phyloP scores from a whole-genome alignment of 2,329 filamentous ascomycete genomes.

The Botrytis tulipae region DNA sequence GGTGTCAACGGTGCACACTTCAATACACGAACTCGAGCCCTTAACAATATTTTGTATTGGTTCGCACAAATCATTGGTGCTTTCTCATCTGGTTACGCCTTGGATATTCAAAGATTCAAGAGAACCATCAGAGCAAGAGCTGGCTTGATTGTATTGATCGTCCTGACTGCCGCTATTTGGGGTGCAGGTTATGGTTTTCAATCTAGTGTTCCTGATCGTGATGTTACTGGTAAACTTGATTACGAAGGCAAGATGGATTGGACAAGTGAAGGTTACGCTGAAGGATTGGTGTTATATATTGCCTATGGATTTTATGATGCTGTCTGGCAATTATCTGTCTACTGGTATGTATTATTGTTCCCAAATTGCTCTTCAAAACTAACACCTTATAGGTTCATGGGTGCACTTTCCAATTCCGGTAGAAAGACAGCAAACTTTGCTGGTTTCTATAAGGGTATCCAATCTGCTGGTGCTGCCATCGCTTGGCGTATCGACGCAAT shows the following conservation, averaged over 20 bases:
- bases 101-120: conserved; percentile 59
- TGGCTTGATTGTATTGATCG: conserved; percentile 58
- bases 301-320: conserved; percentile 88
- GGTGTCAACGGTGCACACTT: conserved; percentile 67
- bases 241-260: conserved; percentile 27
- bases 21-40: conserved; percentile 67
- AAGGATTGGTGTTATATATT: conserved; percentile 81
- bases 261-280: conserved; percentile 63
- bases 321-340: conserved; percentile 81
- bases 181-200: conserved; percentile 77
- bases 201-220: conserved; percentile 50
- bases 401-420: conserved; percentile 82
- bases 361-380: conserved; percentile 36
- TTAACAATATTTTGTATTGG: conserved; percentile 79
- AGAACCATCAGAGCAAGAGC: conserved; percentile 65
- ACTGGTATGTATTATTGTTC: conserved; percentile 68
- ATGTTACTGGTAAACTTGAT: conserved; percentile 47
- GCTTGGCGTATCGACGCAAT: conserved; percentile 66
- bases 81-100: conserved; percentile 66
- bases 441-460: conserved; percentile 83
- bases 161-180: conserved; percentile 73
- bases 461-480: conserved; percentile 76
- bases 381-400: conserved; percentile 69
- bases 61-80: conserved; percentile 73
- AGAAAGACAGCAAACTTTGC: conserved; percentile 87